Evolutionary conservation across 2,329 filamentous ascomycete species (phyloP).

Genomic region (Calonectria pseudoturangicola): DNA sequence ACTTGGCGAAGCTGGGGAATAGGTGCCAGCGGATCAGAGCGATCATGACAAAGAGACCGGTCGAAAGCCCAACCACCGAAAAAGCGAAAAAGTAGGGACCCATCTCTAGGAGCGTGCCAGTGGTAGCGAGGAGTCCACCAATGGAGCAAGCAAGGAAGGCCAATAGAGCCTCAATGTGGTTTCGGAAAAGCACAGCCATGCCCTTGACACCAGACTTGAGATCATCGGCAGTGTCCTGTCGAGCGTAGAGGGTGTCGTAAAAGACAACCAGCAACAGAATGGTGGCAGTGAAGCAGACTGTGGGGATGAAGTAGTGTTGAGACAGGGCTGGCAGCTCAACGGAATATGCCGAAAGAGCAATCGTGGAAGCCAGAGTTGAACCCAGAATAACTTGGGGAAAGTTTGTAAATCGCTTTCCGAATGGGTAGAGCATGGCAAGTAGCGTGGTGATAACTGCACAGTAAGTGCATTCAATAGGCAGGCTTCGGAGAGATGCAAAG

Average conservation of each 20-base stretch:
- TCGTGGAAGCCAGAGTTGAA: conserved; percentile 65
- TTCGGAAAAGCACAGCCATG: conserved; percentile 54
- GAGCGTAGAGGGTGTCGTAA: conserved; percentile 61
- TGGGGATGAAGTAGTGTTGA: conserved; percentile 36
- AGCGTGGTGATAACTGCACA: conserved; percentile 65
- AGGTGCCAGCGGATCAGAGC: conserved; percentile 40
- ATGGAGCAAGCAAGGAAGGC: conserved; percentile 39
- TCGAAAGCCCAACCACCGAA: conserved; percentile 42
- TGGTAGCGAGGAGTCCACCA: conserved; percentile 35
- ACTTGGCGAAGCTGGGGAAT: conserved; percentile 38
- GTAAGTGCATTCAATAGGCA: conserved; percentile 38
- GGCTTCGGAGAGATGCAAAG: conserved; percentile 14
- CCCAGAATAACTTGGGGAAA: conserved; percentile 72
- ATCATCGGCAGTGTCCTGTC: conserved; percentile 60
- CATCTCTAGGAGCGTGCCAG: conserved; percentile 33
- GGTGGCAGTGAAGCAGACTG: conserved; percentile 45
- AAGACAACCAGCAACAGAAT: conserved; percentile 56
- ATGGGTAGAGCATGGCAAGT: conserved; percentile 68
- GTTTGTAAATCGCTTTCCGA: conserved; percentile 71
- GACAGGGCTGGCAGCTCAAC: conserved; percentile 46
- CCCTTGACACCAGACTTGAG: conserved; percentile 59
- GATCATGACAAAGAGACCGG: conserved; percentile 41
- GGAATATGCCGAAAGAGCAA: conserved; percentile 40
- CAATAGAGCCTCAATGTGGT: conserved; percentile 44
- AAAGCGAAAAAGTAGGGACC: conserved; percentile 43